phyloP scores from a whole-genome alignment of 2,329 filamentous ascomycete species.

The Sclerotinia borealis region DNA sequence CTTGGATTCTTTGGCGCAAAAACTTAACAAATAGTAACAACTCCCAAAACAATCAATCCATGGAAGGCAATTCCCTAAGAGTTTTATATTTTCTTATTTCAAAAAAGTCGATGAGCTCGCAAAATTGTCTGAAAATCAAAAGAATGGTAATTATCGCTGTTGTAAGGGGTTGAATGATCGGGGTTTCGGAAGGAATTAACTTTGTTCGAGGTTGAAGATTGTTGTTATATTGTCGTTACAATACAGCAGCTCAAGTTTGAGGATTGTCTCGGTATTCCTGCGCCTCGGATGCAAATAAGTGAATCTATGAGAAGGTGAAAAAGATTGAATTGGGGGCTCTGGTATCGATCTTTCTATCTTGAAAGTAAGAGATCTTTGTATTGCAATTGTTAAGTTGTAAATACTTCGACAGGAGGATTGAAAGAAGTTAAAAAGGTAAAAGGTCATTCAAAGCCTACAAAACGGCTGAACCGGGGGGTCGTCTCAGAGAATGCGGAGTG shows the following conservation, averaged over 20 bases:
- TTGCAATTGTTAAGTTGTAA: neutral
- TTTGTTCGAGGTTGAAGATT: neutral
- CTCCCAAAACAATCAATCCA: neutral
- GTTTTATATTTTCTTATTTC: neutral
- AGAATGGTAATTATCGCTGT: neutral
- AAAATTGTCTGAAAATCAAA: neutral
- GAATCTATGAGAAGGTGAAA: neutral
- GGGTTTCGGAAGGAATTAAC: conserved; percentile 5
- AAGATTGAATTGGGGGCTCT: neutral
- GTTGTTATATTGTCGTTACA: conserved; percentile 1
- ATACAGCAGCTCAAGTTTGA: conserved; percentile 6
- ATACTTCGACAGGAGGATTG: neutral
- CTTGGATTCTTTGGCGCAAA: neutral
- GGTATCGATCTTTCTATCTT: neutral
- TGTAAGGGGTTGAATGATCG: neutral
- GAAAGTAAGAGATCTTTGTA: neutral
- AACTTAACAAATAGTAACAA: neutral
- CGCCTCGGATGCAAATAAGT: too few relatives aligned
- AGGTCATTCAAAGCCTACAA: neutral
- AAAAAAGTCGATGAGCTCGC: neutral
- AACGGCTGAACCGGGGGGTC: neutral
- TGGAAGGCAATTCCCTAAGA: neutral
- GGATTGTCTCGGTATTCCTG: neutral
- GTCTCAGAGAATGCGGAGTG: conserved; percentile 13
- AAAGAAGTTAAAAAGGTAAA: too few relatives aligned